phyloP scores from a whole-genome alignment of 306 rosid species.

The Benincasa hispida region DNA sequence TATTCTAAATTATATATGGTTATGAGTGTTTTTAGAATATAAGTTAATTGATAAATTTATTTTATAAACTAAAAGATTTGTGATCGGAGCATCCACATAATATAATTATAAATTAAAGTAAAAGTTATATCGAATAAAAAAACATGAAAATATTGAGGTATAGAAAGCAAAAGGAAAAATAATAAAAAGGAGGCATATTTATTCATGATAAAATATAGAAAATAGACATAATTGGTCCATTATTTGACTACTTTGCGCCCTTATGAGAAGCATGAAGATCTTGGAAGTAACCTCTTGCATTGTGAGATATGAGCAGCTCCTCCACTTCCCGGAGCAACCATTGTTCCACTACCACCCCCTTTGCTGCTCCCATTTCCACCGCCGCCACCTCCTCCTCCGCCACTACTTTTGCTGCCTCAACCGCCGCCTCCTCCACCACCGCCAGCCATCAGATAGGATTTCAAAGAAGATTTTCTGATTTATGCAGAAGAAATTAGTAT shows the following conservation, averaged over 20 bases:
- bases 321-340: not conserved
- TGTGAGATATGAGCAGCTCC: not conserved
- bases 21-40: too few relatives aligned
- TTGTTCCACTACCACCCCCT: not conserved
- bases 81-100: too few relatives aligned
- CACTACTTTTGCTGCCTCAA: not conserved
- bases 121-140: too few relatives aligned
- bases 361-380: not conserved
- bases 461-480: not conserved
- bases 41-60: too few relatives aligned
- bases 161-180: too few relatives aligned
- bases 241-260: not conserved
- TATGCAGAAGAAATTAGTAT: not conserved
- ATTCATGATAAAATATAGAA: too few relatives aligned
- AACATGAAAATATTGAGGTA: too few relatives aligned
- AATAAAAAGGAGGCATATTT: not conserved
- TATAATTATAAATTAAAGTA: too few relatives aligned
- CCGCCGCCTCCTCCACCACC: not conserved
- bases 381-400: not conserved
- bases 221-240: not conserved
- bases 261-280: not conserved
- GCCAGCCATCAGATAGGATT: not conserved
- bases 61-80: too few relatives aligned
- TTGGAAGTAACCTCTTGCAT: not conserved
- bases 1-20: too few relatives aligned